Base-by-base conservation (phyloP, 371 early-diverging fungal genomes). In the Nosema muscidifuracis region DNA sequence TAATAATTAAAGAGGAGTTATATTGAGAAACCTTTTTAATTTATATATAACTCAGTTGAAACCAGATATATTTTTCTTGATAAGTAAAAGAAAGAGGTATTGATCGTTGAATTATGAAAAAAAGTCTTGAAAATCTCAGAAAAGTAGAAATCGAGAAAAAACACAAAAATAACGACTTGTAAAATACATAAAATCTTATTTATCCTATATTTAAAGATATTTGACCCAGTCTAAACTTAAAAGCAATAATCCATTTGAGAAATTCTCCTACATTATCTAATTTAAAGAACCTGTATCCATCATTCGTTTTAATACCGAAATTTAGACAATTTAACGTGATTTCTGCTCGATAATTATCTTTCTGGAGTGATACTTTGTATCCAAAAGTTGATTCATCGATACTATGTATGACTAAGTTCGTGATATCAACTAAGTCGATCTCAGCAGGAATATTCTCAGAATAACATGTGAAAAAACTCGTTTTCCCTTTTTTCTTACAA, bases 341-440 rank as follows among this genome's bases (percentile, higher is more conserved):
- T 34, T 62, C 51, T 1, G 62, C 55, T 42, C 36, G 22, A 36
- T 31, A 53, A 65, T 47, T 30, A 12, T 55, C 58, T 33, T 61
- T 67, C 31, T 68, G 61, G 1, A 75, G n/a, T 20, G 30, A 30
- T 26, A 75, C n/a, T 12, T 31, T 28, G 55, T 65, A 75, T 10
- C 63, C 30, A 6, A 2, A 47, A 3, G 30, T 33, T 9, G 28
- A 2, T 20, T 65, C 44, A 12, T 42, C 38, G 4, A 75, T 51
- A 36, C 30, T 71, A 13, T 40, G 60, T 36, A 70, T 65, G 26
- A 57, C 56, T 10, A 40, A 40, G 40, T 70, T 65, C 1, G 75
- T 65, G 6, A 75, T 70, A 50, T 75, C 75, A 36, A 75, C 57
- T 18, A 75, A 33, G 22, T 69, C 71, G 10, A 57, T 55, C 6